phyloP scores from a whole-genome alignment of 106 monocot species.

The Acanthochlamys bracteata region DNA sequence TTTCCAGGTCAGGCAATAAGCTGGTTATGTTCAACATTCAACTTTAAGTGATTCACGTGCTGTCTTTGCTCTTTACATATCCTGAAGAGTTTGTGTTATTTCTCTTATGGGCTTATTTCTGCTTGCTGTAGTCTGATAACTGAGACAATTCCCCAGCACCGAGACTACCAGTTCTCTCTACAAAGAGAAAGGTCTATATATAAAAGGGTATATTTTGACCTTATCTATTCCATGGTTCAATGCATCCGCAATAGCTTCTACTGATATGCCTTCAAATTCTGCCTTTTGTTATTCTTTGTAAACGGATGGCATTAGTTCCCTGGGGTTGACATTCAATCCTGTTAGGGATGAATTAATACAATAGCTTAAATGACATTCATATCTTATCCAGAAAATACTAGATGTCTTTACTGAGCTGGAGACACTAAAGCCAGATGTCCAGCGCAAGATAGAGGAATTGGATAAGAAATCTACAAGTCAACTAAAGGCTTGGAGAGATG shows the following conservation, averaged over 20 bases:
- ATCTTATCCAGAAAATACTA: conserved; percentile 43
- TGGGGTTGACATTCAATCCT: not conserved
- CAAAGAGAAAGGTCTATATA: conserved; percentile 31
- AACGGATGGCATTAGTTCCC: not conserved
- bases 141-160: conserved; percentile 3
- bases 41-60: not conserved
- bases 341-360: not conserved
- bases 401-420: conserved; percentile 63
- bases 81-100: not conserved
- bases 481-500: conserved; percentile 25
- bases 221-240: not conserved
- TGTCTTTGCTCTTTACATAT: not conserved
- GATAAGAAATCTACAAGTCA: conserved; percentile 48
- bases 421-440: conserved; percentile 62
- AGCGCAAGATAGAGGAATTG: conserved; percentile 38
- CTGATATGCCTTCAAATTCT: not conserved
- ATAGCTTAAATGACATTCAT: not conserved
- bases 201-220: conserved; percentile 26
- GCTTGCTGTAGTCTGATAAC: conserved; percentile 57
- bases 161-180: conserved; percentile 5
- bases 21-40: not conserved
- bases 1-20: conserved; percentile 54
- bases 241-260: not conserved
- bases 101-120: not conserved
- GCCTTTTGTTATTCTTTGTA: not conserved